Evolutionary conservation across 2,329 filamentous ascomycete species (phyloP).

Genomic region (Chaetomium sp.): DNA sequence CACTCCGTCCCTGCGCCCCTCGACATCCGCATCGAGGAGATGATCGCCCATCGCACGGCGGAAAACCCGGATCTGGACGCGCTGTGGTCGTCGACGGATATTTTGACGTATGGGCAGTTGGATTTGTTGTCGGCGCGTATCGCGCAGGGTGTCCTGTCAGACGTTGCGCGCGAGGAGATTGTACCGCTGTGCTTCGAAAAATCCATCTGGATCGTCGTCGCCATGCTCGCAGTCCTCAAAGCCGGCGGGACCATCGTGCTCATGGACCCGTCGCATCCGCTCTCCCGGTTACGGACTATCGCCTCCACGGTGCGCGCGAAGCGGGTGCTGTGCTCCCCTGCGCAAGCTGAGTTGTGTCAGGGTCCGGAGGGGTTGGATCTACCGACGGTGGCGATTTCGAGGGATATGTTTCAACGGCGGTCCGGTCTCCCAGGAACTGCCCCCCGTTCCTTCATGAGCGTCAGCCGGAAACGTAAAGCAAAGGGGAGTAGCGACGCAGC

Average conservation of each 20-base stretch:
- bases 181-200: constrained; percentile 16
- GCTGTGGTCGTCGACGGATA: constrained; percentile 25
- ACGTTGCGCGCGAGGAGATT: constrained; percentile 5
- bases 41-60: constrained; percentile 8
- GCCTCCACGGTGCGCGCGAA: constrained; percentile 3
- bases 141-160: constrained; percentile 15
- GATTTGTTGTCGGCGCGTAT: constrained; percentile 22
- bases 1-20: neutral
- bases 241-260: constrained; percentile 11
- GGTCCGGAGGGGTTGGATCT: neutral
- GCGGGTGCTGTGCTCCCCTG: constrained; percentile 1
- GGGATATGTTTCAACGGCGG: constrained; percentile 2
- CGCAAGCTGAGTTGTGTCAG: constrained; percentile 5
- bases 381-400: constrained; percentile 13
- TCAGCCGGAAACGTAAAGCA: constrained; percentile 1
- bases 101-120: constrained; percentile 25
- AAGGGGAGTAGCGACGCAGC: constrained; percentile 13
- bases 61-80: constrained; percentile 22
- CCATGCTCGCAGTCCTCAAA: constrained; percentile 15
- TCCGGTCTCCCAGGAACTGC: neutral
- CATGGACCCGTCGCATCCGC: constrained; percentile 9
- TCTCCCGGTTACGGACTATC: constrained; percentile 4
- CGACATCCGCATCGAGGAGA: constrained; percentile 3
- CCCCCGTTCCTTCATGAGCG: neutral
- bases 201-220: constrained; percentile 10